Percentiles rank a stretch among this genome's conserved stretches.
Evolutionary conservation across 2,329 filamentous ascomycete species (phyloP).

Genomic region (Colletotrichum endophyticum): DNA sequence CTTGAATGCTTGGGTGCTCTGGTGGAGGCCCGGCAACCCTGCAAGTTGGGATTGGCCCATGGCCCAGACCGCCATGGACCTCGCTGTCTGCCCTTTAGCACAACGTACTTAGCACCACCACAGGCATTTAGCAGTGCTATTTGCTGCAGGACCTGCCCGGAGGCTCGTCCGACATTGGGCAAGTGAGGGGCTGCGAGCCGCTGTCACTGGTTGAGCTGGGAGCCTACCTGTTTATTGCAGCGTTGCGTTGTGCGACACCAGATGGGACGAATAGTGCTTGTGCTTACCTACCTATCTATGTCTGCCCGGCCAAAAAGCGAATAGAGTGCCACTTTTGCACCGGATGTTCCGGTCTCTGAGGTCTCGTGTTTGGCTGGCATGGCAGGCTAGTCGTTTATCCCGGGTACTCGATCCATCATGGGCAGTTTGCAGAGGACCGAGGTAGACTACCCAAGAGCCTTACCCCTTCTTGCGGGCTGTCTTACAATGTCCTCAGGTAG

Average conservation of each 20-base stretch:
- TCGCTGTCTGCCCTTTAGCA: background rate
- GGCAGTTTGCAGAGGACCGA: background rate
- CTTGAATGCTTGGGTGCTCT: background rate
- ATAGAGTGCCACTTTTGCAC: background rate
- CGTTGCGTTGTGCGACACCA: background rate
- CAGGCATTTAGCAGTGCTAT: background rate
- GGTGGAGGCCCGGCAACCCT: background rate
- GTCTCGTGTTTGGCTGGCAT: background rate
- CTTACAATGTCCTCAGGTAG: background rate
- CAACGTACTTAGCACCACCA: background rate
- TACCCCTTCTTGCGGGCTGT: background rate
- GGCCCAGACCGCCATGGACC: constrained; percentile 1
- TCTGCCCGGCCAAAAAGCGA: background rate
- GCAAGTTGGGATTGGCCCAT: background rate
- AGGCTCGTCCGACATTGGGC: background rate
- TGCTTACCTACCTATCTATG: background rate
- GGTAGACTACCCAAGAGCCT: background rate
- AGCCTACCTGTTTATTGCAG: background rate
- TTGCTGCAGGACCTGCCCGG: background rate
- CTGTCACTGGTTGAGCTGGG: background rate
- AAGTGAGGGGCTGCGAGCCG: background rate
- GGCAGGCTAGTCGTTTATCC: background rate
- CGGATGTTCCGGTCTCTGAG: background rate
- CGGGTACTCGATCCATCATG: background rate
- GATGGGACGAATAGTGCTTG: background rate